These are phyloP conservation scores for Pelargonium citronellum DNA, from an alignment of 441 rosid genomes.

Conservation along the genomic window DNA sequence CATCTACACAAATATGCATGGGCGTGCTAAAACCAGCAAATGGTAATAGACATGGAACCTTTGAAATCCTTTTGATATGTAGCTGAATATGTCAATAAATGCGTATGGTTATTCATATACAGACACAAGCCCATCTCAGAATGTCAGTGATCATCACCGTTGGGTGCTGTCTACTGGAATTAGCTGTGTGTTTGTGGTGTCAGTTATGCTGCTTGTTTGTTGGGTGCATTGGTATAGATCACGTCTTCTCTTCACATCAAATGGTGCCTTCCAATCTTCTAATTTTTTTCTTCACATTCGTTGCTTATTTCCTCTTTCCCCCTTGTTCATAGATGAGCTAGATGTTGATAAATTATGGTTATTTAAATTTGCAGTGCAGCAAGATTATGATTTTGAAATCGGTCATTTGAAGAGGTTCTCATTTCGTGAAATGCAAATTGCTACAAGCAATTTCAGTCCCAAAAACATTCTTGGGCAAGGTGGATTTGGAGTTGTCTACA, in stretches of 20 bases:
- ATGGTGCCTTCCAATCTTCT: conserved; percentile 36
- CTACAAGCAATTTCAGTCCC: conserved; percentile 63
- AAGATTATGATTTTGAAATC: conserved; percentile 74
- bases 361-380: conserved; percentile 52
- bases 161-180: conserved; percentile 62
- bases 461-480: conserved; percentile 85
- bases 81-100: not conserved
- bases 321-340: not conserved
- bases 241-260: conserved; percentile 44
- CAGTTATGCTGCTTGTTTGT: conserved; percentile 54
- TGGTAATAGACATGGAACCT: conserved; percentile 37
- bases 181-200: conserved; percentile 60
- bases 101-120: conserved; percentile 22
- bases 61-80: conserved; percentile 5
- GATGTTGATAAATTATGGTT: not conserved
- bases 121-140: conserved; percentile 40
- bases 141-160: conserved; percentile 35
- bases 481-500: conserved; percentile 84
- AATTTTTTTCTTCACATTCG: not conserved
- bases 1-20: conserved; percentile 42
- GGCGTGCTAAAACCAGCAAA: conserved; percentile 43
- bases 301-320: not conserved
- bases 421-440: conserved; percentile 67
- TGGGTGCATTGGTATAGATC: conserved; percentile 82
- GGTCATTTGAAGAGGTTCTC: conserved; percentile 79